phyloP scores from a whole-genome alignment of 1,284 basidiomycete species.

The Leccinum fallax region DNA sequence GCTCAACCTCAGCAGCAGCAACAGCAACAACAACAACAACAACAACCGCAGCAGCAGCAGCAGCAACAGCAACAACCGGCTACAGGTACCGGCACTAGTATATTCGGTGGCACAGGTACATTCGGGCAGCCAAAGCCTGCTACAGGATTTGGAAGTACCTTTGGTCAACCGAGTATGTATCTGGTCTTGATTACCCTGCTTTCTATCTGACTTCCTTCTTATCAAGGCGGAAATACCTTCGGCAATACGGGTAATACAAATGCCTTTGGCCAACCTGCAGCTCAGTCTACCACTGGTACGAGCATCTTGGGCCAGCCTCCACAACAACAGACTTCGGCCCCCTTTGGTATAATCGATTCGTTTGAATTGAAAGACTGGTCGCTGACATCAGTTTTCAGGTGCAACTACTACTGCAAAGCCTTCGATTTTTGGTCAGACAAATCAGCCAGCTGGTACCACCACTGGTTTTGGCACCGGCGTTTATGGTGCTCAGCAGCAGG shows the following conservation, averaged over 20 bases:
- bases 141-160: constrained; percentile 43
- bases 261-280: constrained; percentile 39
- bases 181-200: background rate
- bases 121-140: constrained; percentile 42
- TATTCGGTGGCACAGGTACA: constrained; percentile 43
- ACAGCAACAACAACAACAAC: constrained; percentile 22
- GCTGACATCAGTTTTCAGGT: constrained; percentile 19
- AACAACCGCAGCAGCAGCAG: constrained; percentile 25
- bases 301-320: constrained; percentile 39
- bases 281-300: constrained; percentile 27
- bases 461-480: constrained; percentile 32
- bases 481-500: constrained; percentile 35
- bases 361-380: background rate
- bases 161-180: constrained; percentile 33
- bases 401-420: constrained; percentile 44
- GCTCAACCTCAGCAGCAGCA: constrained; percentile 33
- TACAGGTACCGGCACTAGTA: constrained; percentile 32
- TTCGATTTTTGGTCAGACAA: constrained; percentile 43
- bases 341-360: constrained; percentile 24
- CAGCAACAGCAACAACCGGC: constrained; percentile 28
- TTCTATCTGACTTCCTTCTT: constrained; percentile 5
- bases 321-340: constrained; percentile 29
- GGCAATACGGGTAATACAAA: constrained; percentile 41
- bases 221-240: constrained; percentile 37
- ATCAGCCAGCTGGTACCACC: constrained; percentile 31